Conservation (phyloP, 1,139 yeast species). For the Casaregolazyma lundiana region DNA sequence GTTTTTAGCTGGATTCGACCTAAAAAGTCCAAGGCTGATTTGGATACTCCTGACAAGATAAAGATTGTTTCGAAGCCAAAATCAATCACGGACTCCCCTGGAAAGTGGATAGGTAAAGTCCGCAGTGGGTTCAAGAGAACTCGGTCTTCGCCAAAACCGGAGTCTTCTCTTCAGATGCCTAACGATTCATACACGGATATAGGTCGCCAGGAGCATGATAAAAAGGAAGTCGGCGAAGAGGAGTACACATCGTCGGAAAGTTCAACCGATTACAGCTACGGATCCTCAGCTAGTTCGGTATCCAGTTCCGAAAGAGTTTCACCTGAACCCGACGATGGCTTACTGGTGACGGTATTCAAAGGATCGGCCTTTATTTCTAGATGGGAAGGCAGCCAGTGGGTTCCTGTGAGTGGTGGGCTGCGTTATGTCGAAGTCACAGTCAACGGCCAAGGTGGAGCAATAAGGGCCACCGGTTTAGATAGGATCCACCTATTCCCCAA, state of each 20-base stretch:
- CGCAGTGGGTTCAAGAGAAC: background rate
- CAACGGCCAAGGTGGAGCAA: slow-evolving; percentile 23
- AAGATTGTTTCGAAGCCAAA: background rate
- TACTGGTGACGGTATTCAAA: slow-evolving; percentile 15
- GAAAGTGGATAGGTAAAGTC: background rate
- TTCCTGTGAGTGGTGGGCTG: slow-evolving; percentile 16
- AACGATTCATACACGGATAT: background rate
- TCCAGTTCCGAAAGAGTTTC: background rate
- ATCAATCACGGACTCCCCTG: background rate
- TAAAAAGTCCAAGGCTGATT: background rate
- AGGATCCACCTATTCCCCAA: slow-evolving; percentile 15
- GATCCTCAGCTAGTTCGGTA: background rate
- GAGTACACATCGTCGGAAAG: background rate
- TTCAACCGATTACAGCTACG: background rate
- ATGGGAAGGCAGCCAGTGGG: slow-evolving; percentile 23
- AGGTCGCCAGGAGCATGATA: background rate
- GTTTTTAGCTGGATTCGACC: background rate
- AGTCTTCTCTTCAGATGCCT: background rate
- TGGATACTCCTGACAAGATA: background rate
- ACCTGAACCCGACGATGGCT: slow-evolving; percentile 1
- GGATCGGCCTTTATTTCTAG: slow-evolving; percentile 21
- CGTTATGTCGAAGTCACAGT: slow-evolving; percentile 20
- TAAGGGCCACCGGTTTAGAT: slow-evolving; percentile 14
- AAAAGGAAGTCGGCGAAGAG: background rate
- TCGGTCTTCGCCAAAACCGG: background rate